Conservation (phyloP, 31 red algal genomes). For the Asparagopsis taxiformis region DNA sequence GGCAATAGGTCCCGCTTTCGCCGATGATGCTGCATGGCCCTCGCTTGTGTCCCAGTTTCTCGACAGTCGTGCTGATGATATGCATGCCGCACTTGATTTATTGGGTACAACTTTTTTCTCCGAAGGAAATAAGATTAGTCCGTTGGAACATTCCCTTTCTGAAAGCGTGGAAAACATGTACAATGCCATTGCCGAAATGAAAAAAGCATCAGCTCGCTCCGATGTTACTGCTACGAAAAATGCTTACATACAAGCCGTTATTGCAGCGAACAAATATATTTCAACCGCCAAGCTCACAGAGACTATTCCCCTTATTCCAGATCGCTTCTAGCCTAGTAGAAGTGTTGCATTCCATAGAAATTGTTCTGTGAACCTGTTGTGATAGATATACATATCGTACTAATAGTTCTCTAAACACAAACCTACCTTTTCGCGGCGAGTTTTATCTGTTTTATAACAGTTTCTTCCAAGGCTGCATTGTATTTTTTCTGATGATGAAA, state of each 20-base stretch:
- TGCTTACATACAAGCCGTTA: neutral
- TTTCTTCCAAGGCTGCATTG: too few species aligned
- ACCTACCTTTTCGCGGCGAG: too few species aligned
- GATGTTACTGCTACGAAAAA: neutral
- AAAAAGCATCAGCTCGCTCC: neutral
- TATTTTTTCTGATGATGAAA: too few species aligned
- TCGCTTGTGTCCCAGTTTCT: neutral
- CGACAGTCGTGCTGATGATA: conserved; percentile 10
- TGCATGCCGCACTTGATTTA: conserved; percentile 36
- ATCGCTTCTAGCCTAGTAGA: too few species aligned
- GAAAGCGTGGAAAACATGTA: conserved; percentile 2
- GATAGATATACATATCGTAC: too few species aligned
- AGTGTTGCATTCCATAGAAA: too few species aligned
- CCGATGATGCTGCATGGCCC: neutral
- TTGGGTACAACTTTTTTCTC: conserved; percentile 76
- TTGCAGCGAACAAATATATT: neutral
- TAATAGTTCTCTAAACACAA: too few species aligned
- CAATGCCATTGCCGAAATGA: neutral
- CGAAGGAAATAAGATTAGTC: conserved; percentile 69
- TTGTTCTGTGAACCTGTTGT: too few species aligned
- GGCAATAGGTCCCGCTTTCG: conserved; percentile 1
- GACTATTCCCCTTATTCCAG: neutral
- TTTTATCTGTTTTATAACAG: too few species aligned
- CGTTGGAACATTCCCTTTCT: conserved; percentile 24
- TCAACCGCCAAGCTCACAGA: neutral